Evolutionary conservation across 2,329 filamentous ascomycete species (phyloP), one percentile per base, ranked within the genome.

Genomic region (Venturia carpophila): DNA sequence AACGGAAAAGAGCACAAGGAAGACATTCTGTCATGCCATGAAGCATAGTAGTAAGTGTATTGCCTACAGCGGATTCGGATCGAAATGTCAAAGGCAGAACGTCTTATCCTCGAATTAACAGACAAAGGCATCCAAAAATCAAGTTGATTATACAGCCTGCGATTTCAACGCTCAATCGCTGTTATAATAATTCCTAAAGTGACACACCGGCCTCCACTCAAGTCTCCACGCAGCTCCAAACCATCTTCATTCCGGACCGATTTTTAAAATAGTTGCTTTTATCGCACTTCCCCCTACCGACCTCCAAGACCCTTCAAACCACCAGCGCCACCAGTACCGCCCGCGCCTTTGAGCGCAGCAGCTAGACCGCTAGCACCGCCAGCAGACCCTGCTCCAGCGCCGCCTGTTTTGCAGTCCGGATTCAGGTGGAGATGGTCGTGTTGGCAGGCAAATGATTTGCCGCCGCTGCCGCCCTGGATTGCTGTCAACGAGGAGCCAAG

Each of bases 361-460:
- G 27, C 52, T 21, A 58, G 19, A 37, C 30, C 52, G 15, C 52
- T 15, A 10, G 27, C 27, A 37, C 52, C 52, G 13, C 60, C 60
- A 17, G 37, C 42, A 5, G 60, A 42, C 19, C 39, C 60, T 45
- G 60, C 60, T 42, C 60, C 60, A 7, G 60, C 2, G 11, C 60
- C 60, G 15, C 60, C 60, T 10, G 37, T 27, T 27, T 42, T 61
- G 60, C 60, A 61, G 2, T 61, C 60, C n/a, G 60, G 60, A 11
- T 61, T 61, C 60, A 61, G 3, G 60, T 61, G 60, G 17, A 61
- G 60, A 39, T 61, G 60, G n/a, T 61, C 60, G 30, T 61, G 60
- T 19, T 61, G 60, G n/a, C 60, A 61, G 19, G 60, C 60, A 24
- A 61, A 61, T 42, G 60, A 43, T 61, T 61, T 42, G 37, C 60